Base-by-base conservation (phyloP, 306 rosid genomes). In the Biancaea sappan region DNA sequence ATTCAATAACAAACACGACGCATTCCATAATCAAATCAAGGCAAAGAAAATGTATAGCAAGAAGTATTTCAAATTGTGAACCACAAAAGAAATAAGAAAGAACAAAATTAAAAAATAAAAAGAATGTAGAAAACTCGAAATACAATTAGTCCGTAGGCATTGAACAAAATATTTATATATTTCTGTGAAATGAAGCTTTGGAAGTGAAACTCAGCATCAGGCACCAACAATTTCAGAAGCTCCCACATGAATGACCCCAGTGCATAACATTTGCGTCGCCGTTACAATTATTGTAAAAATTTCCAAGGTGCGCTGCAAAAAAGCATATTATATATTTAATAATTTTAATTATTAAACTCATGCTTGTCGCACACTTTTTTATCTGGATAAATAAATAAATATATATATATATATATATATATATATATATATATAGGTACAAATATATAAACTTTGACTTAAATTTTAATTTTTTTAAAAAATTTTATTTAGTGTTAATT, bases 281-380 rank as follows among this genome's bases (percentile, higher is more conserved):
- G 69, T 64, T 24, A 64, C 69, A 64, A 64, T 64, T 64, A 64
- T 64, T 24, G 69, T 64, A 34, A 64, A 5, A 15, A 8, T 64
- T 22, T 64, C 69, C 9, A 38, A 64, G 34, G 69, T 38, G 0
- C 69, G 50, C 69, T 64, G 52, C 19, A 15, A 19, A 21, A 64
- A n/a, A n/a, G n/a, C n/a, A n/a, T n/a, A n/a, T n/a, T n/a, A n/a
- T n/a, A n/a, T n/a, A n/a, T n/a, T n/a, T n/a, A n/a, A n/a, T n/a
- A n/a, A n/a, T n/a, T n/a, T n/a, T n/a, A n/a, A n/a, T n/a, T n/a
- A n/a, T n/a, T n/a, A n/a, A n/a, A n/a, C n/a, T n/a, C n/a, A n/a
- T n/a, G n/a, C n/a, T n/a, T n/a, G n/a, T n/a, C n/a, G n/a, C n/a
- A n/a, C n/a, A n/a, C n/a, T n/a, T n/a, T n/a, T n/a, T n/a, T n/a